Percentiles rank a stretch among this genome's conserved stretches.
Evolutionary conservation across 768 basidiomycete genomes (phyloP).

Genomic region (Amanita polypyramis): DNA sequence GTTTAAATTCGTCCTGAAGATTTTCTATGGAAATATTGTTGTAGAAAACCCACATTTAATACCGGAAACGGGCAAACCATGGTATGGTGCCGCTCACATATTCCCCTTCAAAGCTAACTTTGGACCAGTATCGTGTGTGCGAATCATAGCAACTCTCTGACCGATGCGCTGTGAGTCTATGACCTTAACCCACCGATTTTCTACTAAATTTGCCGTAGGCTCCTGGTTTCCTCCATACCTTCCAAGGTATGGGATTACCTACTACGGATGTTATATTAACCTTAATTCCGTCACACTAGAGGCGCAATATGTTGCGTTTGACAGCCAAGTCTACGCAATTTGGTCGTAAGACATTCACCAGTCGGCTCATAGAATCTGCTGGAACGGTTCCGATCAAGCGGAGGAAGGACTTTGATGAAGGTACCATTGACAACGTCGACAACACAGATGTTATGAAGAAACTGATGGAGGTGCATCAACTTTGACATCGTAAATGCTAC

Average conservation of each 20-base stretch:
- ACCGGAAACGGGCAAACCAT: conserved; percentile 63
- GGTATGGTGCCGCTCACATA: conserved; percentile 28
- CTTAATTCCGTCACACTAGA: conserved; percentile 26
- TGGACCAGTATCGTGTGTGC: conserved; percentile 66
- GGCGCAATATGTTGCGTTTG: conserved; percentile 69
- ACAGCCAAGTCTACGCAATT: conserved; percentile 88
- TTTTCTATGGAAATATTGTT: conserved; percentile 86
- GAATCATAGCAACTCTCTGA: conserved; percentile 81
- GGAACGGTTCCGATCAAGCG: conserved; percentile 81
- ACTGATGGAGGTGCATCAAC: conserved; percentile 46
- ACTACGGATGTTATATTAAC: background rate
- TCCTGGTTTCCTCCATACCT: conserved; percentile 69
- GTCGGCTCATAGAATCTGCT: conserved; percentile 83
- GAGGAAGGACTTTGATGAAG: conserved; percentile 52
- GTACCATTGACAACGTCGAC: conserved; percentile 30
- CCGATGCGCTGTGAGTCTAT: conserved; percentile 67
- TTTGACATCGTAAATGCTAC: background rate
- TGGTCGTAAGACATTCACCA: conserved; percentile 73
- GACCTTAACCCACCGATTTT: background rate
- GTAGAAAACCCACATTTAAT: conserved; percentile 69
- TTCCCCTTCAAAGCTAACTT: background rate
- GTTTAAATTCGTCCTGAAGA: conserved; percentile 78
- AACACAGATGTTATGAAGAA: conserved; percentile 62
- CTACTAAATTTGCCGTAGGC: conserved; percentile 18
- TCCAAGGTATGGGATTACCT: conserved; percentile 33